Base-by-base conservation (phyloP, 164 flowering plant genomes). In the Macadamia integrifolia region DNA sequence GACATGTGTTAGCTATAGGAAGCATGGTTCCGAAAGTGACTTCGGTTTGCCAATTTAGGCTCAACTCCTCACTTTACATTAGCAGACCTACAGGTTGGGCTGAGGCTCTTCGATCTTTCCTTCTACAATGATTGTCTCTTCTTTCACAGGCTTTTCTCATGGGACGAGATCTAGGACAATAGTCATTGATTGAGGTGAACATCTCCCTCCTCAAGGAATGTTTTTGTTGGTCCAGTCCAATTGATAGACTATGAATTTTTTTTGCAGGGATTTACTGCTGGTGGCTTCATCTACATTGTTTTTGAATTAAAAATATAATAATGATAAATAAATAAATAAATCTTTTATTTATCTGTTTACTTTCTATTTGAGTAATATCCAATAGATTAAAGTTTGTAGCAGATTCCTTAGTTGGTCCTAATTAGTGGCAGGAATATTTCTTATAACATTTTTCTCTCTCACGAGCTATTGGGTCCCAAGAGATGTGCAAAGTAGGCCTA, bases 231-330 rank as follows among this genome's bases (percentile, higher is more conserved):
- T 57, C 61, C 9, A 29, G 18, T 61, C 46, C 31, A 28, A 28
- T 66, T 29, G 0, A 28, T 23, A 14, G 18, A 31, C 18, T 48
- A 46, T 0, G 31, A 11, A 14, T 44, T 23, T 58, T 48, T 17
- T 64, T 29, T 82, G 69, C 84, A 90, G 99, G 98, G 97, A 55
- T 88, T 94, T 58, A 94, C 98, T 0, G 99, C 98, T 4, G 99
- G 97, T 46, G 97, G 99, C 12, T 92, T 92, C 68, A 88, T 94
- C 60, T 94, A 94, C 80, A 92, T 94, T 72, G 88, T 97, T n/a
- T 87, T 94, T 55, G 98, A 23, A 23, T 23, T 23, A 23, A 23
- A 23, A 23, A 23, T 23, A 23, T 23, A 23, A 23, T 23, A 23
- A 23, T 23, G 23, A 23, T 23, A 23, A 23, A 23, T 23, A 23